Conservation (phyloP, 2,329 filamentous ascomycete species). For the Neurospora sp. region DNA sequence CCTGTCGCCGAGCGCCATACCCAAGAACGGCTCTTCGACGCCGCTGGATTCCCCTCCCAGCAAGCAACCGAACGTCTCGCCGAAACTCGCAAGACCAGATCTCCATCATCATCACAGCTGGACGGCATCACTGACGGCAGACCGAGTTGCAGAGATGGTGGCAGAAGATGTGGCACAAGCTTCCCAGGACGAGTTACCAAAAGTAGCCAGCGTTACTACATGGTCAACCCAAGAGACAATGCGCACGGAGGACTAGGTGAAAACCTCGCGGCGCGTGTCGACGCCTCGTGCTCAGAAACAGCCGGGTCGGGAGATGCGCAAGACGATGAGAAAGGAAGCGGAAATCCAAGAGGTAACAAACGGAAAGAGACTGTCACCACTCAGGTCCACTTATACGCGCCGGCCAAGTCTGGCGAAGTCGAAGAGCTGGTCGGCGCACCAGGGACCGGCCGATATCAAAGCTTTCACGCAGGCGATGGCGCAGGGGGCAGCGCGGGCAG, state of each 20-base stretch:
- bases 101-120: conserved; percentile 3
- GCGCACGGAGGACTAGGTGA: conserved; percentile 8
- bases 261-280: conserved; percentile 1
- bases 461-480: conserved; percentile 13
- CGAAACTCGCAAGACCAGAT: conserved; percentile 17
- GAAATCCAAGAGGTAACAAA: background rate
- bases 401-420: conserved; percentile 5
- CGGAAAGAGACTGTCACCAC: conserved; percentile 10
- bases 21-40: conserved; percentile 11
- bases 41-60: conserved; percentile 19
- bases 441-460: background rate
- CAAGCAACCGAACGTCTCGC: conserved; percentile 20
- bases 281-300: background rate
- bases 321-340: conserved; percentile 12
- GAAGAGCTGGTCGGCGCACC: background rate
- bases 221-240: conserved; percentile 13
- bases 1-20: conserved; percentile 6
- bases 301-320: conserved; percentile 11
- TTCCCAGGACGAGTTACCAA: background rate
- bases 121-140: conserved; percentile 3
- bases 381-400: conserved; percentile 24
- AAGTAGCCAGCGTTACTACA: conserved; percentile 23
- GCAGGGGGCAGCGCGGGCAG: conserved; percentile 18
- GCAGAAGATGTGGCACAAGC: conserved; percentile 6
- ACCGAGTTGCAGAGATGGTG: conserved; percentile 14